A percentile compares a stretch with the other conserved stretches of the same genome.
phyloP scores from a whole-genome alignment of 2,329 filamentous ascomycete species.

The Pezicula carpinea region DNA sequence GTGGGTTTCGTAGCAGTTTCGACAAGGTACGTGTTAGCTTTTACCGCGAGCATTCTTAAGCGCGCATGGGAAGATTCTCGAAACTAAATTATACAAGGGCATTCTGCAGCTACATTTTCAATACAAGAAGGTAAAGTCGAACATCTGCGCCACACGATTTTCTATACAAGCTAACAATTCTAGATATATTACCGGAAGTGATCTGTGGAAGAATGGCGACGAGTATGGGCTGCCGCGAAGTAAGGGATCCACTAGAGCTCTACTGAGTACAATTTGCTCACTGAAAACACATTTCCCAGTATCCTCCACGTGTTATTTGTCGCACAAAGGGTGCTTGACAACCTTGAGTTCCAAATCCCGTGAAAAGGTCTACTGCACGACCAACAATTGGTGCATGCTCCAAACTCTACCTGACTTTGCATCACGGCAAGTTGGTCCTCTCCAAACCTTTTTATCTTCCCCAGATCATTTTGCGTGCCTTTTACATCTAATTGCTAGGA shows the following conservation, averaged over 20 bases:
- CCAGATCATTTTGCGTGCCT: too few species aligned
- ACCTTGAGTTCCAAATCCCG: neutral
- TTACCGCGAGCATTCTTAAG: conserved; percentile 6
- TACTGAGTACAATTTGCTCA: conserved; percentile 16
- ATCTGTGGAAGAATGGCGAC: conserved; percentile 13
- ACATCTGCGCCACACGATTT: conserved; percentile 5
- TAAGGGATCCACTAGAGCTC: conserved; percentile 16
- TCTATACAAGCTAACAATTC: conserved; percentile 18
- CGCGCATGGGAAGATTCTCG: conserved; percentile 18
- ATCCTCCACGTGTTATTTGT: conserved; percentile 15
- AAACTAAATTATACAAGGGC: conserved; percentile 51
- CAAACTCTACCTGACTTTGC: too few species aligned
- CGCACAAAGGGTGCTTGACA: conserved; percentile 7
- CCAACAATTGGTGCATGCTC: neutral
- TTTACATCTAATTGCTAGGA: too few species aligned
- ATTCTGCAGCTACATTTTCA: conserved; percentile 97
- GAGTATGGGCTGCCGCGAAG: conserved; percentile 11
- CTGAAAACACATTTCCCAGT: conserved; percentile 17
- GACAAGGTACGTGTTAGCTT: conserved; percentile 69
- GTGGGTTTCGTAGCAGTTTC: conserved; percentile 94
- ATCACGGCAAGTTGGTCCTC: too few species aligned
- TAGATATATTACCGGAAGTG: conserved; percentile 54
- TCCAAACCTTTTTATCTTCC: too few species aligned
- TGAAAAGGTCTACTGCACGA: neutral
- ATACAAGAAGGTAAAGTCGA: conserved; percentile 79